Evolutionary conservation across 1,284 basidiomycete species (phyloP).

Genomic region (Taiwanofungus camphoratus): DNA sequence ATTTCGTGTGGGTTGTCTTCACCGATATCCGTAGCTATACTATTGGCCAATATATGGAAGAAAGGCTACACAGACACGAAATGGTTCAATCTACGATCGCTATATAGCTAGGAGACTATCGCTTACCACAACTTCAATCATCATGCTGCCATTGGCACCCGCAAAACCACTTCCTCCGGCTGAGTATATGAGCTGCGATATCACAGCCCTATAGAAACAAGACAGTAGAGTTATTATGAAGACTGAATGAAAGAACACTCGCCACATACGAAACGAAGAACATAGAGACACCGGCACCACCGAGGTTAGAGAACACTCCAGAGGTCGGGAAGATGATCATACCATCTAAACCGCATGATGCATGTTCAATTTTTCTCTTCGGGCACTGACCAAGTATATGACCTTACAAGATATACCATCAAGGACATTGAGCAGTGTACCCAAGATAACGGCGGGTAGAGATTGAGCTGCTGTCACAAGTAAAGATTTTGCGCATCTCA

Average conservation of each 20-base stretch:
- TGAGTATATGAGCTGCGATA: conserved; percentile 85
- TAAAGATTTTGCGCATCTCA: conserved; percentile 5
- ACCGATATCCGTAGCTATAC: conserved; percentile 72
- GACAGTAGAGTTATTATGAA: neutral
- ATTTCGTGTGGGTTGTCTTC: conserved; percentile 67
- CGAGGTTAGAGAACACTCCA: conserved; percentile 77
- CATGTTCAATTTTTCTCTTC: too few relatives aligned
- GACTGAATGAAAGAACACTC: neutral
- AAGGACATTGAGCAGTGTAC: conserved; percentile 84
- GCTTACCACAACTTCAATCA: conserved; percentile 94
- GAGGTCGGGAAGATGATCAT: conserved; percentile 90
- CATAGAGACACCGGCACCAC: conserved; percentile 90
- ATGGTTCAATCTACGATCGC: neutral
- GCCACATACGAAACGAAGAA: conserved; percentile 79
- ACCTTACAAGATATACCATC: conserved; percentile 87
- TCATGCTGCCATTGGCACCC: conserved; percentile 94
- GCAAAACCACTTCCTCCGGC: conserved; percentile 85
- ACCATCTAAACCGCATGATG: conserved; percentile 47
- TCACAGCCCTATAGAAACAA: conserved; percentile 42
- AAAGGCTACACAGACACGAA: conserved; percentile 61
- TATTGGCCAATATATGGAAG: conserved; percentile 86
- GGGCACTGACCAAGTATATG: conserved; percentile 2
- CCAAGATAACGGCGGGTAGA: conserved; percentile 83
- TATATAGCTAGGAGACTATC: neutral
- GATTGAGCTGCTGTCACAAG: conserved; percentile 40